phyloP scores from a whole-genome alignment of 75 land plant genomes.

The Pinus taeda region DNA sequence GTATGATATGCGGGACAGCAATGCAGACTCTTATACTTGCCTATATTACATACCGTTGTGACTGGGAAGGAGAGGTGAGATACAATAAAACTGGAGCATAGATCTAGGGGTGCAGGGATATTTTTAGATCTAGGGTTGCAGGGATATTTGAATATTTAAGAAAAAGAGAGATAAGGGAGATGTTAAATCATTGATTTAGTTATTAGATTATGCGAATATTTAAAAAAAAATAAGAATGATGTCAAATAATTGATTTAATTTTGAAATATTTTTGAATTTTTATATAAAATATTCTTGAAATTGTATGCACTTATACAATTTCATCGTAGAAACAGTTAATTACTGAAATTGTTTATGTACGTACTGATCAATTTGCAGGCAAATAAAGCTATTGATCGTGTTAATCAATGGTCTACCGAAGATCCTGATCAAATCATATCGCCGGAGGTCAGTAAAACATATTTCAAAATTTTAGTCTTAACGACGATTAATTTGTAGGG shows the following conservation, averaged over 20 bases:
- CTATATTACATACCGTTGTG: conserved; percentile 13
- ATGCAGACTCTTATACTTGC: conserved; percentile 42
- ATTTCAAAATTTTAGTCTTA: no score
- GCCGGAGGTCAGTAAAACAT: no score
- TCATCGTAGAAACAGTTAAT: not conserved
- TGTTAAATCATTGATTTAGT: no score
- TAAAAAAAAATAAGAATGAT: no score
- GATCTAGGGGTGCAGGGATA: not conserved
- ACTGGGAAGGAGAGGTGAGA: conserved; percentile 54
- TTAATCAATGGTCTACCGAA: not conserved
- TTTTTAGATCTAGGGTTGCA: not conserved
- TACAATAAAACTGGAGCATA: not conserved
- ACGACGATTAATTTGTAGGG: no score
- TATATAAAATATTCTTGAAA: no score
- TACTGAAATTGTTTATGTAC: not conserved
- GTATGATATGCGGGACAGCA: conserved; percentile 57
- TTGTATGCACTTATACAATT: no score
- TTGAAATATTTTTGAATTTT: no score
- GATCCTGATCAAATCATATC: no score
- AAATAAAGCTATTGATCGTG: not conserved
- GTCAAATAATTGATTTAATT: no score
- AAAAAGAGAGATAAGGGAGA: no score
- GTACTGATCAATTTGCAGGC: not conserved
- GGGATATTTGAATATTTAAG: not conserved
- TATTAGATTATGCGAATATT: no score